Evolutionary conservation across 2,329 filamentous ascomycete species (phyloP).

Genomic region (Aureobasidium vineae): DNA sequence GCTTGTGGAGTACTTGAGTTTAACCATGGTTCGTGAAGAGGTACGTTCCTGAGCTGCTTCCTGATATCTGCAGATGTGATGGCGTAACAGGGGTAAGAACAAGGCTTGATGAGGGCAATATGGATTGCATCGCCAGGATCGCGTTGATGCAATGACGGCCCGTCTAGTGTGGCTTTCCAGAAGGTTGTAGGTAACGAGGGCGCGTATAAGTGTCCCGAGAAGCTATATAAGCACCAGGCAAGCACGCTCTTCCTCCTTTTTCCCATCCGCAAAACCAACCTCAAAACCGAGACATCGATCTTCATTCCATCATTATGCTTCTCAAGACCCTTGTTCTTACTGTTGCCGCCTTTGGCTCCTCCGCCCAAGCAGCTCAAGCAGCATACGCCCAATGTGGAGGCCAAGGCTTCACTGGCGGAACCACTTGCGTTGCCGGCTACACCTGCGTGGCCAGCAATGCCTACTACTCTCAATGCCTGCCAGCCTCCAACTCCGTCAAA

Average conservation of each 20-base stretch:
- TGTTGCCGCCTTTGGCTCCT: background rate
- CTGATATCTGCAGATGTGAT: background rate
- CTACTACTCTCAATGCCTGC: slow-evolving; percentile 34
- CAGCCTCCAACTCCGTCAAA: slow-evolving; percentile 2
- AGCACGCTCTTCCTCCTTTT: background rate
- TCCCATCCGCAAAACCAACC: background rate
- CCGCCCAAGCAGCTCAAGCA: slow-evolving; percentile 6
- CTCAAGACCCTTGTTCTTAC: background rate
- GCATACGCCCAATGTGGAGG: slow-evolving; percentile 33
- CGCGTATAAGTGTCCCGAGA: background rate
- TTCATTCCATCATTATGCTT: background rate
- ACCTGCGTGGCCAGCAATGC: slow-evolving; percentile 30
- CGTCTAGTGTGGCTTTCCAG: background rate
- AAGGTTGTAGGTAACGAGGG: too few relatives aligned
- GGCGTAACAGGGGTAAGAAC: background rate
- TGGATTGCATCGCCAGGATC: background rate
- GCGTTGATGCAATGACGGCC: background rate
- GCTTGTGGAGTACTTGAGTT: background rate
- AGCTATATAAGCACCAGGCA: background rate
- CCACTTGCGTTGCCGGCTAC: slow-evolving; percentile 31
- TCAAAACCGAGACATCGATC: background rate
- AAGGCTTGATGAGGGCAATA: background rate
- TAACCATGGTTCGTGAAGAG: background rate
- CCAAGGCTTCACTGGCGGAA: slow-evolving; percentile 31
- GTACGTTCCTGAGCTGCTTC: background rate